A percentile compares a stretch with the other conserved stretches of the same genome.
Evolutionary conservation across 345 rosid species (phyloP).

Genomic region (Moringa oleifera): DNA sequence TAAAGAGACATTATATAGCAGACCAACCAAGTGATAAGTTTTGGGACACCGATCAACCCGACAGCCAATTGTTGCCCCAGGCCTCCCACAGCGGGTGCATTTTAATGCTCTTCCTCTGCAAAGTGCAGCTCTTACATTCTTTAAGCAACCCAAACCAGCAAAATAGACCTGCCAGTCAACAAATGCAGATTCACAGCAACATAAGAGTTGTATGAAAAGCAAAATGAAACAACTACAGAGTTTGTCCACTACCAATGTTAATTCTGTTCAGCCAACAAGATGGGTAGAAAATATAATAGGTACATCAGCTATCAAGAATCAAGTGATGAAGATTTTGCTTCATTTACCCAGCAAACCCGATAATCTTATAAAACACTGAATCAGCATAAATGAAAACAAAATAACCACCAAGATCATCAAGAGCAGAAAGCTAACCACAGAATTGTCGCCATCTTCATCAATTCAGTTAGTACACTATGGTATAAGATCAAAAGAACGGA

Average conservation of each 20-base stretch:
- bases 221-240: not conserved
- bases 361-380: constrained; percentile 15
- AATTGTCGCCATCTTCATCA: constrained; percentile 2
- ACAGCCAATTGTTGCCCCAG: constrained; percentile 98
- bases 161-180: constrained; percentile 69
- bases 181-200: constrained; percentile 14
- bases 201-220: constrained; percentile 1
- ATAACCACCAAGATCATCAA: not conserved
- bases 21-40: constrained; percentile 93
- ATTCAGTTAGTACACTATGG: not conserved
- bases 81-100: constrained; percentile 94
- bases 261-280: not conserved
- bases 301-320: not conserved
- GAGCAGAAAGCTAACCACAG: constrained; percentile 13
- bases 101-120: constrained; percentile 91
- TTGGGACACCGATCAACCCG: constrained; percentile 97
- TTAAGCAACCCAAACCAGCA: constrained; percentile 96
- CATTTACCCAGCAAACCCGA: constrained; percentile 5
- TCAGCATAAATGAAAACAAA: not conserved
- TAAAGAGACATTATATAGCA: constrained; percentile 21
- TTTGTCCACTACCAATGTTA: not conserved
- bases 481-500: not conserved
- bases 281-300: not conserved
- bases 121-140: constrained; percentile 93
- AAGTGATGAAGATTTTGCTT: constrained; percentile 16